phyloP scores from a whole-genome alignment of 2,329 filamentous ascomycete species.

The Alternaria postmessia region DNA sequence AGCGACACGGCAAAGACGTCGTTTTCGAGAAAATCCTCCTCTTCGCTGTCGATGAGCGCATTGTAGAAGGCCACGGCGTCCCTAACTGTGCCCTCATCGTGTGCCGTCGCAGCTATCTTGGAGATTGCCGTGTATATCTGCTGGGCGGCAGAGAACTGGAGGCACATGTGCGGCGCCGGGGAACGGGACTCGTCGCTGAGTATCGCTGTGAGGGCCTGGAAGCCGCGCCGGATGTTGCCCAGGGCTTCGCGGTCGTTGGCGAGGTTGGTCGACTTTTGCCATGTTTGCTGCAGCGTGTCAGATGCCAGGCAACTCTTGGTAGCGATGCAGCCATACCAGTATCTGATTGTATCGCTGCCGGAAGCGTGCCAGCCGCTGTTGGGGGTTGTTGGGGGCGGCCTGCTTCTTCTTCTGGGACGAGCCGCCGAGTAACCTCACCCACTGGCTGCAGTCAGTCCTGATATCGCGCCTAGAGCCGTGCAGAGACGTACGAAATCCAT shows the following conservation, averaged over 20 bases:
- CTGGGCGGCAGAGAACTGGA: constrained; percentile 83
- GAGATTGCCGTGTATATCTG: constrained; percentile 90
- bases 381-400: constrained; percentile 61
- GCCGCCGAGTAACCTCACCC: constrained; percentile 69
- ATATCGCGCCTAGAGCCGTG: not conserved
- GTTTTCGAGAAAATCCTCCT: constrained; percentile 92
- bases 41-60: constrained; percentile 92
- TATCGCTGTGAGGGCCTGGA: constrained; percentile 69
- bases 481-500: constrained; percentile 38
- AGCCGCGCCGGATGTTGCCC: constrained; percentile 59
- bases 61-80: constrained; percentile 88
- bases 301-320: not conserved
- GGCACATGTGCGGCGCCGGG: constrained; percentile 89
- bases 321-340: constrained; percentile 51
- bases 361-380: constrained; percentile 68
- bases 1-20: constrained; percentile 84
- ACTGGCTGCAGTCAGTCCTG: constrained; percentile 52
- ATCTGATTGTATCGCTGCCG: constrained; percentile 68
- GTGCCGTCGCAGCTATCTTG: constrained; percentile 84
- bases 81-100: constrained; percentile 84
- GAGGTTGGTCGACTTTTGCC: constrained; percentile 63
- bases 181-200: constrained; percentile 89
- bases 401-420: constrained; percentile 61
- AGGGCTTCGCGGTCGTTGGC: constrained; percentile 61
- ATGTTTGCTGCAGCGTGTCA: constrained; percentile 61